These are phyloP conservation scores for Setomelanomma holmii DNA, from an alignment of 2,329 filamentous ascomycete species.

Conservation along the genomic window DNA sequence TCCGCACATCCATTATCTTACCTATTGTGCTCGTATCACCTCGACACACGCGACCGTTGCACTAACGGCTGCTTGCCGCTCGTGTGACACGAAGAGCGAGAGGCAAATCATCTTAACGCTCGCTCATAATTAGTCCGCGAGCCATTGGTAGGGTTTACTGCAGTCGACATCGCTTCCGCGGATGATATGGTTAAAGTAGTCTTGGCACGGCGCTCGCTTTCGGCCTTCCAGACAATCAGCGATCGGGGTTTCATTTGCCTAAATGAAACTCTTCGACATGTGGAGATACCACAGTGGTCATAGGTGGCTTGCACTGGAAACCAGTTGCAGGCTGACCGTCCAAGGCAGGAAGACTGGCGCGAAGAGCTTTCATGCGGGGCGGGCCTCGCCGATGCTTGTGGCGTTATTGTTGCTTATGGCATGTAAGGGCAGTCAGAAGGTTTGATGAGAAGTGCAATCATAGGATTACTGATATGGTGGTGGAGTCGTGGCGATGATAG, in stretches of 20 bases:
- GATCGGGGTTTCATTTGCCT: conserved; percentile 24
- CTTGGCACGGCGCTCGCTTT: conserved; percentile 2
- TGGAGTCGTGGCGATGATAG: conserved; percentile 5
- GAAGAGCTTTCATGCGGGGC: background rate
- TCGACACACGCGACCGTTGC: background rate
- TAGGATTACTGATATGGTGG: conserved; percentile 1
- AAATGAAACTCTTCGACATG: conserved; percentile 18
- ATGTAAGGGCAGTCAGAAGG: background rate
- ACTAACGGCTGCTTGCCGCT: background rate
- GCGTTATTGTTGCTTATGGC: background rate
- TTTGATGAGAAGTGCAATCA: background rate
- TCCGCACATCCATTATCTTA: no score
- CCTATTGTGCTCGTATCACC: no score
- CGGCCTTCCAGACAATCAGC: background rate
- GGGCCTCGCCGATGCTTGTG: conserved; percentile 1
- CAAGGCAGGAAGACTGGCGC: background rate
- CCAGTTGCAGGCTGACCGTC: background rate
- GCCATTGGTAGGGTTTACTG: background rate
- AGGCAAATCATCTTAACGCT: background rate
- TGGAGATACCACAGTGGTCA: no score
- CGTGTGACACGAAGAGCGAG: background rate
- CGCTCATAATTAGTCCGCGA: background rate
- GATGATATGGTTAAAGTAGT: conserved; percentile 43
- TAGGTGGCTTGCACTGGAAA: background rate
- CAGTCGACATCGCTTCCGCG: conserved; percentile 20